Conservation (phyloP, 257 asterid species). For the Oldenlandia corymbosa region DNA sequence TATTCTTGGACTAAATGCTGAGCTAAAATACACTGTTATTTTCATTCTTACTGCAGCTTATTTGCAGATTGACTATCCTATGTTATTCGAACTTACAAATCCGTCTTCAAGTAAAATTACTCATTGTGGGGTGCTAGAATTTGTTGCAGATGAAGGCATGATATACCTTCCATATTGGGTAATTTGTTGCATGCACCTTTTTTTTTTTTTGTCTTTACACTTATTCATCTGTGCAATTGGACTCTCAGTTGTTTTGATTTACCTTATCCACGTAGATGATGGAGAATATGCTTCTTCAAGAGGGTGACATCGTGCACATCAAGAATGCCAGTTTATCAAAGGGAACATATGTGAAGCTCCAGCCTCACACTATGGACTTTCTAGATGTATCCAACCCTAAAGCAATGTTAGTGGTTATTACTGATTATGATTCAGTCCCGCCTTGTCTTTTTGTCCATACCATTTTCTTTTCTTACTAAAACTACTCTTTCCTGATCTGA, state of each 20-base stretch:
- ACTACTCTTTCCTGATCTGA: conserved; percentile 7
- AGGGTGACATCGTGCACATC: conserved; percentile 31
- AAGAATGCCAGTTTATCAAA: conserved; percentile 19
- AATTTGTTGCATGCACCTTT: neutral
- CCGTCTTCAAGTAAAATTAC: conserved; percentile 16
- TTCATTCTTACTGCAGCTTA: conserved; percentile 19
- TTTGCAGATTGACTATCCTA: conserved; percentile 31
- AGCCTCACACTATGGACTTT: conserved; percentile 29
- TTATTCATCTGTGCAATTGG: neutral
- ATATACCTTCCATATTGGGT: conserved; percentile 32
- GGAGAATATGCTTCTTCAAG: conserved; percentile 36
- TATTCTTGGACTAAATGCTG: neutral
- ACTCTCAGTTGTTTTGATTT: neutral
- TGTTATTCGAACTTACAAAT: conserved; percentile 27
- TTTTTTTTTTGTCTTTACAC: no score
- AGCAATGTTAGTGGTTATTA: conserved; percentile 27
- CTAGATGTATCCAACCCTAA: conserved; percentile 31
- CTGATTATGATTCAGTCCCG: neutral
- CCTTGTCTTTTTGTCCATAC: neutral
- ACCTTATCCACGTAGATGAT: conserved; percentile 25
- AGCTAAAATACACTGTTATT: neutral
- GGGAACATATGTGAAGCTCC: conserved; percentile 30
- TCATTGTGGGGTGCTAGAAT: conserved; percentile 35
- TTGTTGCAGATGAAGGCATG: conserved; percentile 29
- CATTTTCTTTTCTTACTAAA: neutral